Evolutionary conservation across 78 protist genomes (phyloP).

Genomic region (Protostelium mycophagum): DNA sequence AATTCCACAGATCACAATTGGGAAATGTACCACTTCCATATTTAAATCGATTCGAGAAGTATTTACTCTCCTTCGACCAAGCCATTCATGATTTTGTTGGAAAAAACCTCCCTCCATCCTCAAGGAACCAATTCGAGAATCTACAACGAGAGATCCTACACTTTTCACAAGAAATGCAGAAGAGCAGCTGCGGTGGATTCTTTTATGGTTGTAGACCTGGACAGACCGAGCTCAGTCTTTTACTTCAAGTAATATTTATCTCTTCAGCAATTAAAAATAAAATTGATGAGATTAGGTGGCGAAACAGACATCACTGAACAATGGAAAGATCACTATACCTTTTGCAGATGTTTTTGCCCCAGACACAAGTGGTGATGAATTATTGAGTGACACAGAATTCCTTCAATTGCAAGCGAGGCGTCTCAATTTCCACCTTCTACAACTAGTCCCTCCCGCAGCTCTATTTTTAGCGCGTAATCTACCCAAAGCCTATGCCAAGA

Average conservation of each 20-base stretch:
- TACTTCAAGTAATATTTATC: slow-evolving; percentile 8
- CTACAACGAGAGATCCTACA: slow-evolving; percentile 1
- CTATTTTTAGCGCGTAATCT: not conserved
- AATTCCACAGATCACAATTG: slow-evolving; percentile 9
- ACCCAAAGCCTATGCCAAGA: slow-evolving; percentile 8
- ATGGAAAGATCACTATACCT: too few relatives aligned
- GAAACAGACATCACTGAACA: not conserved
- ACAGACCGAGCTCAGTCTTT: too few relatives aligned
- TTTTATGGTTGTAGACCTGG: slow-evolving; percentile 19
- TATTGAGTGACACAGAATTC: not conserved
- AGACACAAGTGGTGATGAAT: not conserved
- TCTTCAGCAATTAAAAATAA: not conserved
- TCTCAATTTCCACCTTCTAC: slow-evolving; percentile 26
- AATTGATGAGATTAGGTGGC: not conserved
- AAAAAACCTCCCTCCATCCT: not conserved
- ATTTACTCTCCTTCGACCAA: slow-evolving; percentile 19
- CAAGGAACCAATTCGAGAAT: not conserved
- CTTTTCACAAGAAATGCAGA: slow-evolving; percentile 21
- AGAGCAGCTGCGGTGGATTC: not conserved
- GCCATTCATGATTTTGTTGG: not conserved
- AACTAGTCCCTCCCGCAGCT: slow-evolving; percentile 34
- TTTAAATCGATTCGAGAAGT: slow-evolving; percentile 56
- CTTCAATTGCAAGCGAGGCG: not conserved
- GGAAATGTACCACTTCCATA: slow-evolving; percentile 33
- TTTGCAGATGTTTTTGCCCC: too few relatives aligned